Evolutionary conservation across 768 basidiomycete genomes (phyloP).

Genomic region (Pholiota microspora): DNA sequence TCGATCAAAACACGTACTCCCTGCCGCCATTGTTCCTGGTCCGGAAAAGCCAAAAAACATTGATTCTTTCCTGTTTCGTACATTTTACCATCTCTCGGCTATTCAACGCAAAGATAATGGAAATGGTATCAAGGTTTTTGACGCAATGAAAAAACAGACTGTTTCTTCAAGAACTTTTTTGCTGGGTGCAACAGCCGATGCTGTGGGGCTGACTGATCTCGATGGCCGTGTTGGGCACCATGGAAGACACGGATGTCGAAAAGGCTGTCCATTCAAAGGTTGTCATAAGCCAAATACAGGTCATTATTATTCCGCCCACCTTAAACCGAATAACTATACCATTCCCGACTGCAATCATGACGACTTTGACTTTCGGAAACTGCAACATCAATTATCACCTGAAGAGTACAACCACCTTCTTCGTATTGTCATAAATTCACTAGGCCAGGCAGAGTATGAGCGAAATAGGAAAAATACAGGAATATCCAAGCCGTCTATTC

Average conservation of each 20-base stretch:
- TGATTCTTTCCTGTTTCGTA: constrained; percentile 32
- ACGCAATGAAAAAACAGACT: constrained; percentile 16
- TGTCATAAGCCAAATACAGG: constrained; percentile 22
- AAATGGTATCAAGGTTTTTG: constrained; percentile 25
- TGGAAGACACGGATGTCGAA: constrained; percentile 30
- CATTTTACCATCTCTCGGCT: constrained; percentile 32
- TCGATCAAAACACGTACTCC: constrained; percentile 28
- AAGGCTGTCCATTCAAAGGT: constrained; percentile 29
- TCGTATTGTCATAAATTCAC: constrained; percentile 11
- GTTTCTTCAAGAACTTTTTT: constrained; percentile 22
- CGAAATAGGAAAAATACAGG: constrained; percentile 24
- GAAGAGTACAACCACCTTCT: constrained; percentile 7
- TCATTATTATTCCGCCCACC: constrained; percentile 33
- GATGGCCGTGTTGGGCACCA: constrained; percentile 30
- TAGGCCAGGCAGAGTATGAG: constrained; percentile 18
- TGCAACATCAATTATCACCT: background rate
- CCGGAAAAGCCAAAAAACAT: constrained; percentile 35
- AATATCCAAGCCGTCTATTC: too few species aligned
- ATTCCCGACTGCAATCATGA: constrained; percentile 22
- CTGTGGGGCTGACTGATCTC: constrained; percentile 22
- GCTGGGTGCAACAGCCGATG: constrained; percentile 27
- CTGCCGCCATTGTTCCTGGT: constrained; percentile 31
- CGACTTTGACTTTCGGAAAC: constrained; percentile 14
- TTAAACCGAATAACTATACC: constrained; percentile 23
- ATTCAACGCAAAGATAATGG: constrained; percentile 26